Evolutionary conservation across 108 stramenopile species (phyloP), one percentile per base, ranked within the genome.

Genomic region (Aureococcus anophagefferens): DNA sequence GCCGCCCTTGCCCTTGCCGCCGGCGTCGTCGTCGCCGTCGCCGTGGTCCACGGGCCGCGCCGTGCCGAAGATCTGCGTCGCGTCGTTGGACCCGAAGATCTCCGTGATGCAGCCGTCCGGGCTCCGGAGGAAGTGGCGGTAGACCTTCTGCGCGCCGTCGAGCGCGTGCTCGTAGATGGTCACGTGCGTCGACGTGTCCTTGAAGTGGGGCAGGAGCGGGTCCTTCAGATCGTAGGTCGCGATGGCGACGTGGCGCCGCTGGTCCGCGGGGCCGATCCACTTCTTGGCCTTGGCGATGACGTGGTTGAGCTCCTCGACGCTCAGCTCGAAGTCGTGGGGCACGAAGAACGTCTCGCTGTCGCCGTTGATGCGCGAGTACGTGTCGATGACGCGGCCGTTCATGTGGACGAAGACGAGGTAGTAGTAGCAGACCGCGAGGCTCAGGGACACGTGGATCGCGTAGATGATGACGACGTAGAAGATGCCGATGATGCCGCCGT

Each of bases 381-480:
- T 40, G 70, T 86, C 85, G 28, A 86, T 67, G 75, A 86, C 80
- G 40, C 85, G 76, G 59, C 83, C 85, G 78, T 84, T 81, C 74
- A 82, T 79, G 74, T 86, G 85, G 31, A 76, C 66, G 44, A 66
- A 31, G 30, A 85, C 46, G 31, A 85, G 67, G 46, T 83, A 85
- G 30, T 69, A 51, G 68, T 81, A 78, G n/a, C 81, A 69, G 30
- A 81, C 44, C 13, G 78, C 69, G 33, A 63, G 59, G 14, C 77
- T 63, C 45, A 71, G 46, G 30, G 75, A 29, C 28, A n/a, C 30
- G 33, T 28, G 7, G 32, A 71, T 30, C 18, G 32, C 32, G 62
- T 68, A 46, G 29, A 76, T 30, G 33, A 85, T 62, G 63, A 79
- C 15, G 16, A 78, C 79, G 46, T 81, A 35, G 33, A 85, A 35